Evolutionary conservation across 2,329 filamentous ascomycete species (phyloP), one percentile per base, ranked within the genome.

Genomic region (Tolypocladium endophyticum): DNA sequence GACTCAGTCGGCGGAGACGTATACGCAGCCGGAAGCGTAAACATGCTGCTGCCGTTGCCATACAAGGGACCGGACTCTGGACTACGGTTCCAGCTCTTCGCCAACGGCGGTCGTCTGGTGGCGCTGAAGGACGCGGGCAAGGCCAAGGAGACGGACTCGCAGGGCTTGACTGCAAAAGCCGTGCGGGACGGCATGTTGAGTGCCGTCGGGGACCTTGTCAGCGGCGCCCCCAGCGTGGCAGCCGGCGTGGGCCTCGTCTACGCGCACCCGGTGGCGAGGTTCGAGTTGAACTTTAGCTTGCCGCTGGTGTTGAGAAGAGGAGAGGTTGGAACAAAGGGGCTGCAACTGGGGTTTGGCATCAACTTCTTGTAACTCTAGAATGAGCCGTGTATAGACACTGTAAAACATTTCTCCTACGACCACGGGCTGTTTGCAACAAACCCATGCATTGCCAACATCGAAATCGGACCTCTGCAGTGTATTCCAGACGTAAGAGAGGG

Each of bases 291-390:
- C 75, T 96, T 99, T 72, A 92, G 89, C 67, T 73, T 99, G 65
- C 94, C 94, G 1, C 73, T 99, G 61, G 87, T 93, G 23, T 73
- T 91, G 68, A 83, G 94, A 61, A 87, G 83, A 64, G 92, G 91
- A 41, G 94, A 99, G 75, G 87, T 94, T 67, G 87, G 86, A 20
- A 85, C 93, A 59, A 99, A 99, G 77, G 94, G 94, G 1, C 71
- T 99, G 64, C 92, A 94, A 72, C 87, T 99, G 68, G 94, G 94
- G n/a, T 90, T 99, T 47, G 94, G 94, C 56, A 92, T 99, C 70
- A 95, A 90, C 76, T 97, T 99, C 72, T 76, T 97, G 81, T 97
- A 88, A 63, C 25, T 53, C 23, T 45, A 53, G 30, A 53, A 11
- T n/a, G 2, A 12, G 20, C 20, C 25, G 43, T 16, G 50, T 0